Evolutionary conservation across 176 grass and related monocot genomes (phyloP), one percentile per base, ranked within the genome.

Genomic region (Oropetium thomaeum): DNA sequence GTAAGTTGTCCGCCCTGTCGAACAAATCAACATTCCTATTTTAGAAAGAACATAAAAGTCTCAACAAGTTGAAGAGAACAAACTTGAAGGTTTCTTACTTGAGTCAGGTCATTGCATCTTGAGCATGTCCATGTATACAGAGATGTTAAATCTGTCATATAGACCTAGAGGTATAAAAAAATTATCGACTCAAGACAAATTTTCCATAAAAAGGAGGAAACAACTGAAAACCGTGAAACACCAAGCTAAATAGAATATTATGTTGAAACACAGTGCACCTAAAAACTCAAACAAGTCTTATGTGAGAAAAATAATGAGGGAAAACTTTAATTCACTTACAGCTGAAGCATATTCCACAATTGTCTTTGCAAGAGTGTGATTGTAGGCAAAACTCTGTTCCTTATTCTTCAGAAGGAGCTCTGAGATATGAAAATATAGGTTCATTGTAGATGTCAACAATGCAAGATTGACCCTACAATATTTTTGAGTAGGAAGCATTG

Each of bases 341-440:
- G 89, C 91, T 61, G 95, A 94, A 79, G 95, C 91, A 70, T 94
- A 98, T 76, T 98, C 95, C 11, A 85, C 91, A 10, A 98, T 84
- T 63, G 86, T 84, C 48, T 64, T 87, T 48, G 95, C 95, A 52
- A 98, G 71, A 41, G 89, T 94, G 62, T 86, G 89, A 28, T 90
- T 87, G 69, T 93, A 98, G 58, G 81, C 74, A 71, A 73, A 48
- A 58, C 40, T 73, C 57, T 88, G 35, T 11, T 62, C 75, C 27
- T 47, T 58, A 17, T 80, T 65, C 54, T 76, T 62, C 12, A 86
- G 57, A 65, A 19, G 77, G 58, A 90, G 28, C 77, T 86, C 96
- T 98, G 79, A 47, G 35, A 84, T 76, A 86, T 67, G 53, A 76
- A 81, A 77, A 70, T 57, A 2, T 55, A 17, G 34, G 54, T 5